Evolutionary conservation across 2,329 filamentous ascomycete species (phyloP).

Genomic region (Nakataea oryzae): DNA sequence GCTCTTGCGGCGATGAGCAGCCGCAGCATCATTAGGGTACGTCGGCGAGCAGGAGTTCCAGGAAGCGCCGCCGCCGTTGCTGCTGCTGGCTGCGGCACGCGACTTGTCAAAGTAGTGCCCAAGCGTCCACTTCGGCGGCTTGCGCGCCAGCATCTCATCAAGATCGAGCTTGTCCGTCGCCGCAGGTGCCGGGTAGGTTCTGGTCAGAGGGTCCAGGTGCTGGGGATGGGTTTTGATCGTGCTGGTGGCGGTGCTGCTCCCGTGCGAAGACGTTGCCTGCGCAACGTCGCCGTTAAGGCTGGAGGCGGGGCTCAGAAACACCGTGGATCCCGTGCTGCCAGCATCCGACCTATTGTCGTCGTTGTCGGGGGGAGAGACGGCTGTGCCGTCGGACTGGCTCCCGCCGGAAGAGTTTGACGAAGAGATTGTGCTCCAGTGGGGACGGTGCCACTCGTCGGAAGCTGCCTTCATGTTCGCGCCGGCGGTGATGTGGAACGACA

Average conservation of each 20-base stretch:
- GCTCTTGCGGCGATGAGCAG: constrained; percentile 7
- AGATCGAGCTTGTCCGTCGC: constrained; percentile 24
- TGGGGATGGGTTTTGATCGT: neutral
- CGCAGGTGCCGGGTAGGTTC: constrained; percentile 28
- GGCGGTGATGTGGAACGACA: neutral
- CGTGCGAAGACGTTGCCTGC: neutral
- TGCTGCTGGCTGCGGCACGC: constrained; percentile 21
- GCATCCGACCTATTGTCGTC: constrained; percentile 1
- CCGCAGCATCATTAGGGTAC: neutral
- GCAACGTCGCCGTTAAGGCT: neutral
- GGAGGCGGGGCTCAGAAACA: constrained; percentile 1
- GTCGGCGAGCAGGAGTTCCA: neutral
- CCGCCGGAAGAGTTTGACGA: constrained; percentile 7
- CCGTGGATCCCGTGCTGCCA: constrained; percentile 5
- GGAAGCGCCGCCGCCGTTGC: constrained; percentile 12
- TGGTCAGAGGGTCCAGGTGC: constrained; percentile 21
- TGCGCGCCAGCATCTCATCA: constrained; percentile 29
- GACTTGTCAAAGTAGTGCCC: constrained; percentile 17
- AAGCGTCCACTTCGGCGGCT: constrained; percentile 27
- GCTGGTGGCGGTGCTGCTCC: neutral
- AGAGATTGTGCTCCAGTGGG: constrained; percentile 10
- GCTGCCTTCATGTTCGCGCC: neutral
- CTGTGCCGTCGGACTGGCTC: constrained; percentile 1
- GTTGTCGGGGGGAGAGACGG: neutral
- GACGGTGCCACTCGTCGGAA: constrained; percentile 4